Conservation (phyloP, 495 filamentous ascomycete genomes). For the Lichenothelia convexa region DNA sequence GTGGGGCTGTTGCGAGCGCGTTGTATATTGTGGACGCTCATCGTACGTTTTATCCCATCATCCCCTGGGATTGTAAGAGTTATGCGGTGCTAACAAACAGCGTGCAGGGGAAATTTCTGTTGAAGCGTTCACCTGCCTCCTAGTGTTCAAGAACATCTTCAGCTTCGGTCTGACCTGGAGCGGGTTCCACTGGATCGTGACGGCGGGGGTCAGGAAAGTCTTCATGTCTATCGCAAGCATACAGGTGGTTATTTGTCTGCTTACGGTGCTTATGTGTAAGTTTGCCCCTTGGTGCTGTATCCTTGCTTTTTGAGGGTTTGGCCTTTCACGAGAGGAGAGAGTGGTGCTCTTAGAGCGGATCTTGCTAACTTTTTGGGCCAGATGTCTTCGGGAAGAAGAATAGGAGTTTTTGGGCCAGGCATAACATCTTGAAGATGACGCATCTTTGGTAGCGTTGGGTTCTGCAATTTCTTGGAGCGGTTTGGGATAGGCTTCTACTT, state of each 20-base stretch:
- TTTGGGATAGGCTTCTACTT: too few relatives aligned
- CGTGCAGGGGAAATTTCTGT: slow-evolving; percentile 56
- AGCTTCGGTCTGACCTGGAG: slow-evolving; percentile 68
- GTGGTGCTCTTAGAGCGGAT: neutral
- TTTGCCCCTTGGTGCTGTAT: slow-evolving; percentile 5
- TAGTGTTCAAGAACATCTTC: slow-evolving; percentile 90
- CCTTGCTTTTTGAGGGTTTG: neutral
- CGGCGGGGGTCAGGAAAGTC: slow-evolving; percentile 34
- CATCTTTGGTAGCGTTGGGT: slow-evolving; percentile 10
- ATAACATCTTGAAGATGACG: slow-evolving; percentile 46
- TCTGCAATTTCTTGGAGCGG: too few relatives aligned
- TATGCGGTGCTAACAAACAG: neutral
- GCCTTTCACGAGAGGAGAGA: neutral
- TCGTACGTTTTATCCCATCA: slow-evolving; percentile 41
- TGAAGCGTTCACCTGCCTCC: slow-evolving; percentile 76
- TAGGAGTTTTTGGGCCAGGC: slow-evolving; percentile 46
- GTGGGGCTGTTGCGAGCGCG: slow-evolving; percentile 68
- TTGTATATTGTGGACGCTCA: slow-evolving; percentile 94
- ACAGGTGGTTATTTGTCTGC: slow-evolving; percentile 53
- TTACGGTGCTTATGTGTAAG: slow-evolving; percentile 69
- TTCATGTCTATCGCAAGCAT: slow-evolving; percentile 60
- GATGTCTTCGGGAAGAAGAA: slow-evolving; percentile 71
- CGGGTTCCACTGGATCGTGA: slow-evolving; percentile 63
- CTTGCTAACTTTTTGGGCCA: slow-evolving; percentile 17
- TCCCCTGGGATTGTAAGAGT: too few relatives aligned